Evolutionary conservation across 179 eudicot genomes (phyloP), one percentile per base, ranked within the genome.

Genomic region (Beta corolliflora): DNA sequence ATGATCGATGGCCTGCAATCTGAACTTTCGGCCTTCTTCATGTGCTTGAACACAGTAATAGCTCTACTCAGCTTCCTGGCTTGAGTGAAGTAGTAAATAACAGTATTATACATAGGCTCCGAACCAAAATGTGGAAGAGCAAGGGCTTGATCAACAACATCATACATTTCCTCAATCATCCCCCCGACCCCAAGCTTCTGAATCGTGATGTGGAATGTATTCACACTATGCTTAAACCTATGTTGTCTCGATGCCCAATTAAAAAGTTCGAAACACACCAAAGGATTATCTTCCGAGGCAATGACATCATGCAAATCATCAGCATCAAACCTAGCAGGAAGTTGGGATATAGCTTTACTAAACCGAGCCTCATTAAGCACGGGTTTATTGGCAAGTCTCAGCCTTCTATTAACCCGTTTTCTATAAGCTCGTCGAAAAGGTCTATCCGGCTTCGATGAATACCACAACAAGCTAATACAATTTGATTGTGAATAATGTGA

Each of bases 261-360:
- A 81, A 90, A 92, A 10, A 95, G 84, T 83, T 89, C 93, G 19
- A 91, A 86, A 78, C 97, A 95, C 16, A 95, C 95, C 50, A 92
- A 56, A 55, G 98, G 91, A 78, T 95, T 94, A 13, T 87, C 81
- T 68, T 88, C 88, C 21, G 73, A 80, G 66, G 77, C 80, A 64
- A 95, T 88, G 73, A 87, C 83, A 77, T 84, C 58, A 52, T 85
- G 83, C 71, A 93, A 84, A 78, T 95, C 97, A 78, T 88, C 88
- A 19, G 96, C 89, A n/a, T 86, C 84, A 85, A 92, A 95, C 79
- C 97, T 89, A 9, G 97, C 91, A n/a, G 94, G 90, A 61, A 95
- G 93, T 48, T 86, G 84, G 12, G 95, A 83, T 29, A 88, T 73
- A 19, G 85, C 89, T 73, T 53, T 82, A 31, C 87, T 76, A 71